Conservation (phyloP, 495 filamentous ascomycete genomes). For the Penicillium subrubescens region DNA sequence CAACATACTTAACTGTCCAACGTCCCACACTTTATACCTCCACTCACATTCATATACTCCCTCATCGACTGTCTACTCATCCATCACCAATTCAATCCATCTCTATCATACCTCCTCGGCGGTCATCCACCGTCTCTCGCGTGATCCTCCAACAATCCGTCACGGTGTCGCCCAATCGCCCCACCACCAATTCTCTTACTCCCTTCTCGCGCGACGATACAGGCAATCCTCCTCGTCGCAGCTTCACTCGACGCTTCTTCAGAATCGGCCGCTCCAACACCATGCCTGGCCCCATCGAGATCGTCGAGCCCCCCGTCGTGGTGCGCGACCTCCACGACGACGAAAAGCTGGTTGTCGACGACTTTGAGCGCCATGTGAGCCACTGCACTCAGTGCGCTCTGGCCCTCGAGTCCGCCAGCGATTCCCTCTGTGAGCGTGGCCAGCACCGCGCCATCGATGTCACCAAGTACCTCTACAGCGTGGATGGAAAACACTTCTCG, state of each 20-base stretch:
- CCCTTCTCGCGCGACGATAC: slow-evolving; percentile 21
- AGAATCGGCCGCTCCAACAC: slow-evolving; percentile 30
- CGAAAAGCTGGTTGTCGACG: slow-evolving; percentile 33
- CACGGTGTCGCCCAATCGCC: slow-evolving; percentile 41
- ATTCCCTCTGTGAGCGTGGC: slow-evolving; percentile 53
- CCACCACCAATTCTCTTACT: slow-evolving; percentile 30
- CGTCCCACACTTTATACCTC: background rate
- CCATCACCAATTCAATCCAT: background rate
- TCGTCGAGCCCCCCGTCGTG: slow-evolving; percentile 31
- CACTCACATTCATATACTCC: background rate
- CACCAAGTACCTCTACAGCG: slow-evolving; percentile 51
- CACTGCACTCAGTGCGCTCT: slow-evolving; percentile 45
- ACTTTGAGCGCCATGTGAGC: slow-evolving; percentile 24
- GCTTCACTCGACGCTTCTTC: slow-evolving; percentile 19
- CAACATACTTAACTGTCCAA: background rate
- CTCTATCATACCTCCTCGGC: slow-evolving; percentile 8
- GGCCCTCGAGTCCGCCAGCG: slow-evolving; percentile 37
- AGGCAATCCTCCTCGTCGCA: slow-evolving; percentile 27
- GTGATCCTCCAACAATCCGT: slow-evolving; percentile 30
- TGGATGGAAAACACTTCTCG: slow-evolving; percentile 50
- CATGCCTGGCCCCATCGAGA: slow-evolving; percentile 38
- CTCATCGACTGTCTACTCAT: background rate
- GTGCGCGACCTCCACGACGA: slow-evolving; percentile 48
- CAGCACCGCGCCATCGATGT: slow-evolving; percentile 48
- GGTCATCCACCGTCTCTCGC: slow-evolving; percentile 20